phyloP scores from a whole-genome alignment of 1,284 basidiomycete genomes.

The Trichosporon sp. region DNA sequence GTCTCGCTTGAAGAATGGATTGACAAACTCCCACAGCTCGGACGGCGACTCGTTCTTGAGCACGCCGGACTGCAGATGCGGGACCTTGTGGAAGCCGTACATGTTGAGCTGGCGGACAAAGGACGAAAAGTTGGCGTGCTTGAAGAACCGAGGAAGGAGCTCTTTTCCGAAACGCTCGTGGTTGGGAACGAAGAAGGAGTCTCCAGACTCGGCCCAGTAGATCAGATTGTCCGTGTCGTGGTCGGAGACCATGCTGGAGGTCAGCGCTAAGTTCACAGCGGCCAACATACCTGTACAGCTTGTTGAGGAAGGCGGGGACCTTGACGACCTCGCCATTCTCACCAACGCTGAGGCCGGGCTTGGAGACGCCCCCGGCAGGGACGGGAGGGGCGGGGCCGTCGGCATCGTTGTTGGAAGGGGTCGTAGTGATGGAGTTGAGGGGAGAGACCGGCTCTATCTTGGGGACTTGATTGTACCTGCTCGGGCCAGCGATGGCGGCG shows the following conservation, averaged over 20 bases:
- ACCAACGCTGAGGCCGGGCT: constrained; percentile 40
- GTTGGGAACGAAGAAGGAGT: constrained; percentile 90
- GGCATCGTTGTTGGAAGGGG: background rate
- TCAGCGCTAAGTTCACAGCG: background rate
- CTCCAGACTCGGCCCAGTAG: constrained; percentile 81
- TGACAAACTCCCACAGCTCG: constrained; percentile 91
- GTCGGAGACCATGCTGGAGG: constrained; percentile 81
- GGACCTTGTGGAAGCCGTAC: constrained; percentile 95
- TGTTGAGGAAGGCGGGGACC: constrained; percentile 83
- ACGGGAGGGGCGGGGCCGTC: background rate
- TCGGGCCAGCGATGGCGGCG: constrained; percentile 40
- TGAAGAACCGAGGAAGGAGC: constrained; percentile 89
- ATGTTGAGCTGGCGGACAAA: constrained; percentile 97
- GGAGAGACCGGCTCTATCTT: constrained; percentile 21
- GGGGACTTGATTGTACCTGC: constrained; percentile 25
- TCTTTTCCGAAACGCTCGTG: constrained; percentile 88
- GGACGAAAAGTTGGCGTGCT: constrained; percentile 88
- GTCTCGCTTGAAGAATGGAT: constrained; percentile 80
- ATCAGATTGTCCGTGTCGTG: constrained; percentile 75
- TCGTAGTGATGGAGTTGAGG: constrained; percentile 10
- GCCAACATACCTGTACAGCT: constrained; percentile 74
- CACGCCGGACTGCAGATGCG: constrained; percentile 91
- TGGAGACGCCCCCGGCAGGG: constrained; percentile 24
- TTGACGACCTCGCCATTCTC: constrained; percentile 47
- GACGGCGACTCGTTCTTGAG: constrained; percentile 72